A percentile compares a stretch with the other conserved stretches of the same genome.
phyloP scores from a whole-genome alignment of 2,329 filamentous ascomycete species.

The Pseudodiploospora longispora region DNA sequence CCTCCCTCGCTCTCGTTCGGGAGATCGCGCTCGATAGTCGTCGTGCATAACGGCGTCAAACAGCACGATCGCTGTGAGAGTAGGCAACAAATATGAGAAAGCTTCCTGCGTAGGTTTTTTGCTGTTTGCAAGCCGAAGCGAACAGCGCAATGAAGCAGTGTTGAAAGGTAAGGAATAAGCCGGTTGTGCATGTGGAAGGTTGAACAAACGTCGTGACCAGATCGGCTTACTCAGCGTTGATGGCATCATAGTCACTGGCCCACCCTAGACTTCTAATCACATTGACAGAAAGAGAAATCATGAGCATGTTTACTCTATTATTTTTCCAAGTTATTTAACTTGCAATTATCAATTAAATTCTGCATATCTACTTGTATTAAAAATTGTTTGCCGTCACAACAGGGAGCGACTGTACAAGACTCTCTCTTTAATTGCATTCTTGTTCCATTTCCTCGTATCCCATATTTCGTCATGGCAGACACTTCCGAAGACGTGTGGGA shows the following conservation, averaged over 20 bases:
- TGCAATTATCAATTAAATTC: no score
- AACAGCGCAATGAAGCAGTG: neutral
- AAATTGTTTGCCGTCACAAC: no score
- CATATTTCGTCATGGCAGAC: slow-evolving; percentile 7
- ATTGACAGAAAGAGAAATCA: no score
- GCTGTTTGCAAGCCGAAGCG: neutral
- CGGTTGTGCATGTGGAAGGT: neutral
- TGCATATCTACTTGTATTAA: no score
- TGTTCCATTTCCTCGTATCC: neutral
- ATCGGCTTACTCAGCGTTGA: neutral
- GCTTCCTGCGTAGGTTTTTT: slow-evolving; percentile 1
- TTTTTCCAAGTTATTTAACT: no score
- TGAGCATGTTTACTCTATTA: no score
- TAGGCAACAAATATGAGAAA: neutral
- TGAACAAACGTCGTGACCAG: neutral
- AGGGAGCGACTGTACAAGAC: no score
- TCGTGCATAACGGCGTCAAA: slow-evolving; percentile 34
- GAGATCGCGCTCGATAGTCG: slow-evolving; percentile 26
- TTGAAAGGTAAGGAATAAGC: neutral
- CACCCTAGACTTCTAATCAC: no score
- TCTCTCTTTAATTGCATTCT: neutral
- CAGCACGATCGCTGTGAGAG: slow-evolving; percentile 10
- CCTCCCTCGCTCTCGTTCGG: slow-evolving; percentile 20
- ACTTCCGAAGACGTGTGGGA: slow-evolving; percentile 25
- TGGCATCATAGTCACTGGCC: no score